Conservation (phyloP, 192 early-diverging fungal genomes). For the Backusella circina region DNA sequence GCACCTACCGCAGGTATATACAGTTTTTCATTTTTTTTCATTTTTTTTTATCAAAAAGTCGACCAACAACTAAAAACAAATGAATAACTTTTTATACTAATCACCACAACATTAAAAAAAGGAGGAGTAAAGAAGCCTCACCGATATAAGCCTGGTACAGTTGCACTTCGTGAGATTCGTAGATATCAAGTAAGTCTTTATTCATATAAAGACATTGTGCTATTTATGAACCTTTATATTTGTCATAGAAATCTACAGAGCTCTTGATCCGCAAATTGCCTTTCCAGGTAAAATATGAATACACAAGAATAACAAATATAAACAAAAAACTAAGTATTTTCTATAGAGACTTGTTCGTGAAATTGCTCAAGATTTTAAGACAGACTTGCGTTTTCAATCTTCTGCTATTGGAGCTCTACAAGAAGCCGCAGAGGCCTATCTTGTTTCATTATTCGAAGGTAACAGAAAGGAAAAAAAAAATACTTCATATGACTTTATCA, state of each 20-base stretch:
- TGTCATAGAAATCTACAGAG: conserved; percentile 81
- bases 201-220: neutral
- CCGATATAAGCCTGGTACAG: conserved; percentile 86
- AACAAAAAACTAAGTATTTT: neutral
- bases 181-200: conserved; percentile 63
- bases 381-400: conserved; percentile 98
- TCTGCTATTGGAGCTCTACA: conserved; percentile 99
- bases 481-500: neutral
- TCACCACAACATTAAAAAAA: neutral
- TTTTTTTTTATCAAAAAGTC: neutral
- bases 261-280: conserved; percentile 90
- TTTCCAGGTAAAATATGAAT: conserved; percentile 59
- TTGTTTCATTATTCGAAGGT: conserved; percentile 65
- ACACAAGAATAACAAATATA: neutral
- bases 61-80: neutral
- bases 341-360: conserved; percentile 87
- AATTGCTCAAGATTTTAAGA: conserved; percentile 99
- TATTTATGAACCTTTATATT: neutral
- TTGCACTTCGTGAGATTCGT: conserved; percentile 90
- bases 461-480: neutral
- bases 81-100: neutral
- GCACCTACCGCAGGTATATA: conserved; percentile 69
- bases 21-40: neutral
- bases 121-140: conserved; percentile 92
- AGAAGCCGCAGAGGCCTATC: conserved; percentile 96